Evolutionary conservation across 768 basidiomycete species (phyloP), one percentile per base, ranked within the genome.

Genomic region (Dacryopinax spathularia): DNA sequence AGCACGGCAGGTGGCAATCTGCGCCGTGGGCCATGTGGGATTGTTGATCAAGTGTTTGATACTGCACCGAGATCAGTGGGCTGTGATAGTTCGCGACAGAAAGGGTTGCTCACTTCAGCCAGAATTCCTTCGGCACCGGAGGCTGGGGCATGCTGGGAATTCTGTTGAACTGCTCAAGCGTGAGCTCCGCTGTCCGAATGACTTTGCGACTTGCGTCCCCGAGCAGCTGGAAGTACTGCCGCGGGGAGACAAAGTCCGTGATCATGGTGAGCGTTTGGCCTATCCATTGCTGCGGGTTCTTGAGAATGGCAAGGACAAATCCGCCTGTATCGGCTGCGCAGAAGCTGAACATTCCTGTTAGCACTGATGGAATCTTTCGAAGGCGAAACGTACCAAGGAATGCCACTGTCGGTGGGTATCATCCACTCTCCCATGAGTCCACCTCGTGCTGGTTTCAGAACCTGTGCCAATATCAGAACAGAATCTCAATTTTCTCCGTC

Each of bases 41-140:
- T 56, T 56, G 48, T 56, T 56, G 48, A 56, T 56, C 9, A 56
- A 29, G 18, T 56, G 48, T 29, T 56, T 56, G 48, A 56, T 56
- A 29, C 48, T 56, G 25, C 10, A 2, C 3, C 10, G 18, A 6
- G 25, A 18, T 56, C 9, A 56, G 48, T 27, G 10, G 25, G n/a
- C n/a, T n/a, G n/a, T n/a, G n/a, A n/a, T n/a, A 15, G 25, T 31
- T 31, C 3, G 25, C 29, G 31, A 31, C 5, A 9, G 25, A 10
- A 56, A 25, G 9, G 6, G 18, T 41, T 13, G 31, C 48, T 56
- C 48, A 56, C 48, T 56, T 56, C 5, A 56, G 48, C 48, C 48
- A 56, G 20, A 56, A 56, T 29, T 56, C 48, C 31, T 56, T 56
- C 5, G 48, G 48, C 25, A 56, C 48, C 25, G 48, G 48, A 4